Base-by-base conservation (phyloP, 2,329 filamentous ascomycete species). In the Trichoderma koningii region DNA sequence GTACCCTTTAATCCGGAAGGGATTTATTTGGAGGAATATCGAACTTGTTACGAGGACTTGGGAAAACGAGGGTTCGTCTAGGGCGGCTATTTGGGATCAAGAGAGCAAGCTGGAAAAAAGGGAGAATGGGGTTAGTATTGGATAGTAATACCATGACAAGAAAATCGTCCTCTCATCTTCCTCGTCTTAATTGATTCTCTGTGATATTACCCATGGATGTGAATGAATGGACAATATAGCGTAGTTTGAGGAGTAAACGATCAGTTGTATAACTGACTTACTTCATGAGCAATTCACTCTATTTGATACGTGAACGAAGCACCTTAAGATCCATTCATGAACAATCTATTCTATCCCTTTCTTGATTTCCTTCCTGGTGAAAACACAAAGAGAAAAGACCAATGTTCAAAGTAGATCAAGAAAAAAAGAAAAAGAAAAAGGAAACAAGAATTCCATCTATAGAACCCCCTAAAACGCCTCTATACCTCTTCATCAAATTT, bases 391-490 rank as follows among this genome's bases (percentile, higher is more conserved):
- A 38, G 12, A 14, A 38, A 38, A 5, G 12, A 14, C 30, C n/a
- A n/a, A n/a, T n/a, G n/a, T n/a, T n/a, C n/a, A n/a, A n/a, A n/a
- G n/a, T n/a, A n/a, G n/a, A n/a, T n/a, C n/a, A n/a, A n/a, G n/a
- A n/a, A n/a, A n/a, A n/a, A n/a, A 14, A 34, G 45, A 9, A n/a
- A 50, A 48, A 44, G n/a, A 7, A 41, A 60, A 60, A 48, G 17
- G 14, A 7, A 50, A 50, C 7, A n/a, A 60, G 42, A 50, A 51
- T 50, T 50, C 48, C 45, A 63, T 63, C 60, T 63, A 53, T 63
- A 44, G 55, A 34, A 23, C 21, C 21, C 60, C 52, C 42, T 51
- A 62, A 61, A 68, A 68, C 67, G 67, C 67, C 67, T 68, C 67
- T 67, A 69, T 68, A 52, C 67, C 63, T 44, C 44, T 34, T 61